These are phyloP conservation scores for Pulveroboletus sp. DNA, from an alignment of 768 basidiomycete species.

Conservation along the genomic window DNA sequence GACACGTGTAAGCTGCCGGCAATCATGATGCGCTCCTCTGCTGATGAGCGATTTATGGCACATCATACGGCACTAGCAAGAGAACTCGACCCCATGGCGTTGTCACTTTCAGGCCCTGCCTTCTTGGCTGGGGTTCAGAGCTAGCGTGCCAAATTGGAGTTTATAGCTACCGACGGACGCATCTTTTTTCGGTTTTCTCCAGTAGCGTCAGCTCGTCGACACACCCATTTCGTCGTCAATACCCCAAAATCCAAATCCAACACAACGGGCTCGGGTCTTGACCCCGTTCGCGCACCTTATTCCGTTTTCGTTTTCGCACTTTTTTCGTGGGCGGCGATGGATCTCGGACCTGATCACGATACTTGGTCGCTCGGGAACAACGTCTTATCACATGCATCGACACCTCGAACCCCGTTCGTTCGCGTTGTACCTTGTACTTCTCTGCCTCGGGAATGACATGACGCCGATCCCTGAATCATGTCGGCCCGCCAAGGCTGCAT, in stretches of 20 bases:
- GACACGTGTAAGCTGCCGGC: slow-evolving; percentile 30
- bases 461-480: background rate
- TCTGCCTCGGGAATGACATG: slow-evolving; percentile 15
- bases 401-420: background rate
- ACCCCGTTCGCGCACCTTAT: background rate
- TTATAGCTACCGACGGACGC: too few species aligned
- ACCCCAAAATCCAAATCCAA: slow-evolving; percentile 7
- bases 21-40: too few species aligned
- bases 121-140: background rate
- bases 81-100: background rate
- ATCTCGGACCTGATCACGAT: too few species aligned
- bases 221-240: slow-evolving; percentile 1
- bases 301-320: too few species aligned
- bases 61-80: too few species aligned
- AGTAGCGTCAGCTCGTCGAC: slow-evolving; percentile 1
- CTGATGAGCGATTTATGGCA: background rate
- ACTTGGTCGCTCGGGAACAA: too few species aligned
- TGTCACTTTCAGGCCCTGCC: background rate
- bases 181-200: too few species aligned
- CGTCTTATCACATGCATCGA: too few species aligned
- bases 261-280: background rate
- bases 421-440: background rate
- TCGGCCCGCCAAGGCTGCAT: slow-evolving; percentile 2
- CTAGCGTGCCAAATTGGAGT: too few species aligned
- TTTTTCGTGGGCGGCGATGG: background rate